phyloP scores from a whole-genome alignment of 2,329 filamentous ascomycete genomes.

The Cladosporium halotolerans region DNA sequence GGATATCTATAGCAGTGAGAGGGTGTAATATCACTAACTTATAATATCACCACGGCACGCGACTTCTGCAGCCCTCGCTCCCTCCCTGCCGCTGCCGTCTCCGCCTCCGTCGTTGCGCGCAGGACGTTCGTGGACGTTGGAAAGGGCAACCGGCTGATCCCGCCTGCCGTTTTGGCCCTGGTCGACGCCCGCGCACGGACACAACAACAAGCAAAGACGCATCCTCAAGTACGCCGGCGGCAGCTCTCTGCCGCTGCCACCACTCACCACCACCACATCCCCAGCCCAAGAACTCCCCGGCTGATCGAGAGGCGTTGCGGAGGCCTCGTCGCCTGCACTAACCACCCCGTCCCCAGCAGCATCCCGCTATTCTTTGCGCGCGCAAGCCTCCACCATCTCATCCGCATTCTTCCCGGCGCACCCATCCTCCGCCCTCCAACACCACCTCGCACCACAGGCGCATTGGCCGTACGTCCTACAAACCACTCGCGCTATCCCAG shows the following conservation, averaged over 20 bases:
- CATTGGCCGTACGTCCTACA: slow-evolving; percentile 9
- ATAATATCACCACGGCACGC: too few relatives aligned
- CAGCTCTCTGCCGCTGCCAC: background rate
- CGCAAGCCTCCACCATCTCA: background rate
- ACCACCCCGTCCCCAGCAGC: slow-evolving; percentile 7
- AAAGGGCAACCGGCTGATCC: slow-evolving; percentile 1
- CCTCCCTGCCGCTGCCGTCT: too few relatives aligned
- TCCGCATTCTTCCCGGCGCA: background rate
- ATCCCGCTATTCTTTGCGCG: slow-evolving; percentile 6
- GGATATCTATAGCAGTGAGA: too few relatives aligned
- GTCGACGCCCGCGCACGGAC: background rate
- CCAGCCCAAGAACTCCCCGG: background rate
- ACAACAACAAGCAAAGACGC: background rate
- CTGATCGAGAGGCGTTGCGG: too few relatives aligned
- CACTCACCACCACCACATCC: background rate
- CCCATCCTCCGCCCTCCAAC: background rate
- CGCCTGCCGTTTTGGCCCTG: too few relatives aligned
- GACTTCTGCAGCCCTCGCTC: too few relatives aligned
- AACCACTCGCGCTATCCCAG: slow-evolving; percentile 14
- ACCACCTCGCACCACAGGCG: background rate
- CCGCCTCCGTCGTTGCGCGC: too few relatives aligned
- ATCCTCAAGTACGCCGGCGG: background rate
- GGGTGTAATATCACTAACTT: too few relatives aligned
- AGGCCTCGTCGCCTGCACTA: background rate
- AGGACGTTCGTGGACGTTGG: background rate